A percentile compares a stretch with the other conserved stretches of the same genome.
phyloP scores from a whole-genome alignment of 257 asterid species.

The Gentiana dahurica region DNA sequence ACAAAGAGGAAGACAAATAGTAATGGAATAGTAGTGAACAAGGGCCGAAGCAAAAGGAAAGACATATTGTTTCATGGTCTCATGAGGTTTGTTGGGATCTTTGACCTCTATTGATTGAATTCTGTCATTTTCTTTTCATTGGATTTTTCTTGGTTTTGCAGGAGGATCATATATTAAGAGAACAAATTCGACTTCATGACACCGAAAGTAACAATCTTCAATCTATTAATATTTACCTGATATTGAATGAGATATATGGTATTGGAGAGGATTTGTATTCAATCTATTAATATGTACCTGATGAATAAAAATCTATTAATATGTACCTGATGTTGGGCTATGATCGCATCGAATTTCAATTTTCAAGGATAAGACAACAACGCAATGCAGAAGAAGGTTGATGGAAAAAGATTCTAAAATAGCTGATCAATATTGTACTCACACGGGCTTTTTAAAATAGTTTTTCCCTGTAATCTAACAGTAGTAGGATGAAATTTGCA shows the following conservation, averaged over 20 bases:
- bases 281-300: constrained; percentile 15
- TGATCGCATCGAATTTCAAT: constrained; percentile 82
- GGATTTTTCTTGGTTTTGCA: constrained; percentile 25
- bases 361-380: constrained; percentile 94
- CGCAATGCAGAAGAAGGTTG: constrained; percentile 98
- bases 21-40: constrained; percentile 12
- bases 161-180: constrained; percentile 96
- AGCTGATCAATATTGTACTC: constrained; percentile 1
- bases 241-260: neutral
- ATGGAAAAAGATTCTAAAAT: constrained; percentile 22
- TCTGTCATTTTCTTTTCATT: neutral
- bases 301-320: constrained; percentile 15
- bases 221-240: constrained; percentile 6
- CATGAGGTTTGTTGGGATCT: constrained; percentile 81
- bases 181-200: constrained; percentile 85
- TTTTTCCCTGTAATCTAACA: no score
- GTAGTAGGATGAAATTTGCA: no score
- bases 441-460: no score
- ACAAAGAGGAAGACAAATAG: constrained; percentile 40
- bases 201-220: constrained; percentile 63
- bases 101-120: no score
- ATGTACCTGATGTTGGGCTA: constrained; percentile 71
- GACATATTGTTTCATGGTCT: constrained; percentile 98
- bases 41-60: constrained; percentile 62
- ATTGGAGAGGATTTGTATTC: constrained; percentile 3